These are phyloP conservation scores for Argentina anserina DNA, from an alignment of 306 rosid species.

Conservation along the genomic window DNA sequence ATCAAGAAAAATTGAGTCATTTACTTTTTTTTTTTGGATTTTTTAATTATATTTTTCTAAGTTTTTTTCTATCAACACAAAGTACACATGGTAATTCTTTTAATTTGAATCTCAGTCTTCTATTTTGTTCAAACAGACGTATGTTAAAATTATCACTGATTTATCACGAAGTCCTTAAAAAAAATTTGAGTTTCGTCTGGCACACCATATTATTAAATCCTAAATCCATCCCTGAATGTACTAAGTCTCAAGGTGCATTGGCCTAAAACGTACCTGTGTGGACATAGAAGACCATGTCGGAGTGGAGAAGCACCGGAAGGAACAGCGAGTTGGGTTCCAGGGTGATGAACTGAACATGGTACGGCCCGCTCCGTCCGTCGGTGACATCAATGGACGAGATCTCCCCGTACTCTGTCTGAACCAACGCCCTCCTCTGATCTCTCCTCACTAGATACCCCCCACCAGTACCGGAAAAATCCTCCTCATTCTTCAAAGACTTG, in stretches of 20 bases:
- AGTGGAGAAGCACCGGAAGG: slow-evolving; percentile 83
- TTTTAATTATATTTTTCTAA: no score
- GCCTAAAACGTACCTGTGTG: slow-evolving; percentile 46
- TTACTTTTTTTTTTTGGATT: no score
- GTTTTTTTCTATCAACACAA: no score
- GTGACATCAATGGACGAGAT: slow-evolving; percentile 50
- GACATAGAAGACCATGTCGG: slow-evolving; percentile 70
- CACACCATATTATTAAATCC: no score
- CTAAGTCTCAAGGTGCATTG: background rate
- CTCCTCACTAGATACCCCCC: slow-evolving; percentile 42
- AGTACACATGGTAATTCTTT: no score
- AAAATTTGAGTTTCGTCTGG: no score
- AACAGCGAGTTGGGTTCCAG: slow-evolving; percentile 80
- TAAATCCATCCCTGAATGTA: no score
- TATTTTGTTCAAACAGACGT: no score
- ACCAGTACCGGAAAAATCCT: slow-evolving; percentile 9
- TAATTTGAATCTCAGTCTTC: no score
- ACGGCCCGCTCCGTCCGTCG: slow-evolving; percentile 38
- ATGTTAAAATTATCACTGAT: no score
- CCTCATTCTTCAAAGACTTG: slow-evolving; percentile 30
- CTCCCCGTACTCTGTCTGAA: slow-evolving; percentile 53
- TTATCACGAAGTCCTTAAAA: no score
- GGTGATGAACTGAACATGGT: slow-evolving; percentile 76
- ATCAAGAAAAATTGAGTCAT: no score
- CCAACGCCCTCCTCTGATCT: slow-evolving; percentile 43